Conservation (phyloP, 208 protist genomes). For the Porcisia hertigi region DNA sequence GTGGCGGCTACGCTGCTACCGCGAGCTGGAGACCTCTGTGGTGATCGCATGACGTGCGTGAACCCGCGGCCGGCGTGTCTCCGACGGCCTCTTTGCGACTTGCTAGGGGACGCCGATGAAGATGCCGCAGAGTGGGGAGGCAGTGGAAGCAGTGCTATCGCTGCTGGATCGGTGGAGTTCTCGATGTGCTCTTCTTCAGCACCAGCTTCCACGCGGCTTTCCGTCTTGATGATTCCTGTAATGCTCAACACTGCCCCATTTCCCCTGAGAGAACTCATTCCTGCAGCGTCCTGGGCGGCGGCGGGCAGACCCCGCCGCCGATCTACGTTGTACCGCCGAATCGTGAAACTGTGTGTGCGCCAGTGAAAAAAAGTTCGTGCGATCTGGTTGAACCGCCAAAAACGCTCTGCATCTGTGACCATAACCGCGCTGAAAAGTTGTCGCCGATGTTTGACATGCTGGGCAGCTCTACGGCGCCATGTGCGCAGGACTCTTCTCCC, state of each 20-base stretch:
- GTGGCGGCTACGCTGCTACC: neutral
- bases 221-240: neutral
- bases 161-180: neutral
- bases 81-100: neutral
- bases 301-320: constrained; percentile 20
- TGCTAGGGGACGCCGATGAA: neutral
- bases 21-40: neutral
- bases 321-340: constrained; percentile 25
- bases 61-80: neutral
- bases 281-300: neutral
- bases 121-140: neutral
- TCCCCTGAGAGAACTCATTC: neutral
- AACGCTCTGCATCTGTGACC: constrained; percentile 8
- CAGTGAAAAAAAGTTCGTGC: constrained; percentile 38
- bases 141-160: neutral
- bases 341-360: constrained; percentile 20
- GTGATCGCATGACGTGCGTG: neutral
- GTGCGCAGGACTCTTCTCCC: constrained; percentile 15
- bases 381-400: constrained; percentile 1
- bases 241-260: neutral
- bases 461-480: constrained; percentile 25
- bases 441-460: constrained; percentile 1
- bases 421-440: neutral
- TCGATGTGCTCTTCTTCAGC: neutral
- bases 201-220: neutral